Evolutionary conservation across 441 rosid genomes (phyloP), one percentile per base, ranked within the genome.

Genomic region (Isatis lusitanica): DNA sequence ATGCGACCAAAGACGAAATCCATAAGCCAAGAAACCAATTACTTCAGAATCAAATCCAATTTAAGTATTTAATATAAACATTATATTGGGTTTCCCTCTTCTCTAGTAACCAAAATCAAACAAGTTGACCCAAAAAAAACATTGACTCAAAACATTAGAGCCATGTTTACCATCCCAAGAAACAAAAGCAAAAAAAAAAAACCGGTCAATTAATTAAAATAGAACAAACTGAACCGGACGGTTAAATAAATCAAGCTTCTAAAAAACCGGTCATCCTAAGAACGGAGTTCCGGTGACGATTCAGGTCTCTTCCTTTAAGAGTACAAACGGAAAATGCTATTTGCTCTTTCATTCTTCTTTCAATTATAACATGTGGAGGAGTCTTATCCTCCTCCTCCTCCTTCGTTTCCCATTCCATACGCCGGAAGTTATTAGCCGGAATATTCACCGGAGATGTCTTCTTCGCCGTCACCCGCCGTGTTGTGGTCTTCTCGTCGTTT

Each of bases 231-330:
- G 28, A 66, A 66, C 72, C 61, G 61, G 72, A 0, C 72, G 67
- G 67, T 74, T 66, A 28, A 57, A n/a, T n/a, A 66, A 61, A 69
- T 83, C 55, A 86, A 9, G 86, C 75, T 79, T 93, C 98, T 77
- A 90, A 76, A 78, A 90, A 93, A 2, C 97, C 98, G 24, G 98
- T 93, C 88, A 88, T 79, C 74, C 88, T 75, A 31, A 90, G 92
- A 81, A 93, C 78, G 2, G 92, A 87, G 85, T 93, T 85, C 67
- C 98, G 76, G 52, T 89, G 93, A 75, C 78, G 84, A n/a, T 89
- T 85, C 83, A 93, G 75, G 73, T 89, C 84, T 42, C 97, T 84
- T 13, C 98, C 98, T 64, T 89, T 93, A 4, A 85, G 87, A 21
- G 85, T 66, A 35, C 91, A 83, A 36, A 85, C 85, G 0, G 98